phyloP scores from a whole-genome alignment of 768 basidiomycete genomes.

The Clitopilus hobsonii region DNA sequence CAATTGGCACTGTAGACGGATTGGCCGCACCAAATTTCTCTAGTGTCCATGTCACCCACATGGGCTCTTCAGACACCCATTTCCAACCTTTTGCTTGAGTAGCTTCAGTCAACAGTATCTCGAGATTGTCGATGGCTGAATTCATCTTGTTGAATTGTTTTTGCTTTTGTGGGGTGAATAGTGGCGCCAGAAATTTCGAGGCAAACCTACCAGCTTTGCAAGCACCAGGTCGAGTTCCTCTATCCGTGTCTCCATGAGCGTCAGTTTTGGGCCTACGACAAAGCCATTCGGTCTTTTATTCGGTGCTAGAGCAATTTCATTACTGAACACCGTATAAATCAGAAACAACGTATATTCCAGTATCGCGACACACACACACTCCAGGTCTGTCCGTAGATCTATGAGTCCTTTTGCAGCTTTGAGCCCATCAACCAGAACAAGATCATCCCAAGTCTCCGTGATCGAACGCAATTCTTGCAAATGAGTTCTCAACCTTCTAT shows the following conservation, averaged over 20 bases:
- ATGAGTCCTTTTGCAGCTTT: conserved; percentile 68
- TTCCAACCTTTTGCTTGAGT: conserved; percentile 65
- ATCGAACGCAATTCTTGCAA: conserved; percentile 64
- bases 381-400: conserved; percentile 78
- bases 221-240: conserved; percentile 53
- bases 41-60: conserved; percentile 82
- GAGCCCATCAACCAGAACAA: conserved; percentile 75
- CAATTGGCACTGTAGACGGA: not conserved
- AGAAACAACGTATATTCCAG: not conserved
- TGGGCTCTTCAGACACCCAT: conserved; percentile 66
- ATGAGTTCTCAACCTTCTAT: conserved; percentile 67
- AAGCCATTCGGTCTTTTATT: conserved; percentile 51
- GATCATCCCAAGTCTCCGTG: conserved; percentile 77
- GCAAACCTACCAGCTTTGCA: conserved; percentile 64
- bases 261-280: conserved; percentile 62
- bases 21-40: conserved; percentile 62
- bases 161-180: too few relatives aligned
- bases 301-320: conserved; percentile 54
- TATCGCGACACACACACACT: conserved; percentile 47
- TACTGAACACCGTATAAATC: conserved; percentile 35
- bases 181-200: too few relatives aligned
- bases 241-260: conserved; percentile 63
- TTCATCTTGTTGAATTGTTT: conserved; percentile 71
- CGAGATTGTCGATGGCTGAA: conserved; percentile 57
- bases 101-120: conserved; percentile 62